Evolutionary conservation across 345 rosid genomes (phyloP).

Genomic region (Pistacia vera): DNA sequence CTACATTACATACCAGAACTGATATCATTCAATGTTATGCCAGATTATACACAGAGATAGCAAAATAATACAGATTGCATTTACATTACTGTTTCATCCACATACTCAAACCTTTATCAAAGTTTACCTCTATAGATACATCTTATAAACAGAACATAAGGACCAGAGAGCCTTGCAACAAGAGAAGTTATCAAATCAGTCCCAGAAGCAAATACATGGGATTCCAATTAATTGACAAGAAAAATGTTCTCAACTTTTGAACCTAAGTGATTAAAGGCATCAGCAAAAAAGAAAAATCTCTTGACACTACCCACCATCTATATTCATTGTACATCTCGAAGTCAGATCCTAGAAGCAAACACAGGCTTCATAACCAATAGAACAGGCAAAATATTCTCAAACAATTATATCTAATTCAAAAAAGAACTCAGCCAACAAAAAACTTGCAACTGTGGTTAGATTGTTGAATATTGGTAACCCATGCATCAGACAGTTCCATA

Average conservation of each 20-base stretch:
- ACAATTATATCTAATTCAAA: no score
- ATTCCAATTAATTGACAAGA: neutral
- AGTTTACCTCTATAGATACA: no score
- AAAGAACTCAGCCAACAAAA: neutral
- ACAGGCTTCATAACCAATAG: neutral
- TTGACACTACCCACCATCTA: neutral
- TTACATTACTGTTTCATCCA: no score
- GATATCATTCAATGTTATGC: no score
- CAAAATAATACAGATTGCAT: no score
- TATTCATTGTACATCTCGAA: neutral
- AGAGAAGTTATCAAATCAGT: neutral
- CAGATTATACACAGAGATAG: no score
- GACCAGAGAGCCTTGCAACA: no score
- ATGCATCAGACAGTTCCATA: conserved; percentile 78
- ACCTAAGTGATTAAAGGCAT: neutral
- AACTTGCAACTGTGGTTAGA: conserved; percentile 66
- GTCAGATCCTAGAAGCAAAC: neutral
- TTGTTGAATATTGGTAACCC: conserved; percentile 75
- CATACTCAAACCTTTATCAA: no score
- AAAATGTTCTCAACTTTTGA: neutral
- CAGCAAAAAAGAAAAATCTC: neutral
- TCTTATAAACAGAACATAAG: no score
- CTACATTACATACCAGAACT: no score
- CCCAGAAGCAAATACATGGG: neutral
- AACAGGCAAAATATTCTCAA: neutral